Evolutionary conservation across 345 rosid species (phyloP).

Genomic region (Odontarrhena argentea): DNA sequence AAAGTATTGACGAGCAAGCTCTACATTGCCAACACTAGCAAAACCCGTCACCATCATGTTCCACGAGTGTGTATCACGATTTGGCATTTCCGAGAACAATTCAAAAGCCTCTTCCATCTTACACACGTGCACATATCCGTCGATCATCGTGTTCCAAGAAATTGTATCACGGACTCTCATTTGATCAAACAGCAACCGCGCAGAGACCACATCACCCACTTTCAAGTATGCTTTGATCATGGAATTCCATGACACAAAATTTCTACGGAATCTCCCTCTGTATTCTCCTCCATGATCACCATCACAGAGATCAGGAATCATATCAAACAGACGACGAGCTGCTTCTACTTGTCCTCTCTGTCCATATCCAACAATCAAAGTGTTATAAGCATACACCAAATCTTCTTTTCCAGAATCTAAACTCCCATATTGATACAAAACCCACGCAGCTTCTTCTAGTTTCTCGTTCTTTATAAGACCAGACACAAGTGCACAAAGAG

Average conservation of each 20-base stretch:
- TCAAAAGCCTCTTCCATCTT: conserved; percentile 61
- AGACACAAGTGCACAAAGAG: conserved; percentile 58
- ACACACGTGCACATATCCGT: conserved; percentile 54
- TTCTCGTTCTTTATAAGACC: conserved; percentile 64
- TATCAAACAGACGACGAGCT: conserved; percentile 63
- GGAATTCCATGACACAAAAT: conserved; percentile 75
- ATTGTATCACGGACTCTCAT: conserved; percentile 60
- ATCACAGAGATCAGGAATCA: conserved; percentile 42
- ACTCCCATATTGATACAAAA: conserved; percentile 44
- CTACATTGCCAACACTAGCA: conserved; percentile 50
- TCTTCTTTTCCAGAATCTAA: conserved; percentile 39
- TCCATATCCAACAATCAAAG: conserved; percentile 78
- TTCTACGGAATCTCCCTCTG: conserved; percentile 43
- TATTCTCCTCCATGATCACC: conserved; percentile 21
- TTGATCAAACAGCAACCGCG: conserved; percentile 61
- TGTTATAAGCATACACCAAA: conserved; percentile 64
- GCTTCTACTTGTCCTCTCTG: conserved; percentile 56
- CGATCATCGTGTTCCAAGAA: conserved; percentile 82
- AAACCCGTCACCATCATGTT: conserved; percentile 66
- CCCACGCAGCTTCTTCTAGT: conserved; percentile 57
- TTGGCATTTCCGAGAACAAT: conserved; percentile 58
- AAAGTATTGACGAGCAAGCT: conserved; percentile 53
- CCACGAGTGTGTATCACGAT: conserved; percentile 59
- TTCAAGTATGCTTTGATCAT: conserved; percentile 75
- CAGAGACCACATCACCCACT: conserved; percentile 58